Conservation (phyloP, 2,329 filamentous ascomycete genomes). For the Claviceps fusiformis region DNA sequence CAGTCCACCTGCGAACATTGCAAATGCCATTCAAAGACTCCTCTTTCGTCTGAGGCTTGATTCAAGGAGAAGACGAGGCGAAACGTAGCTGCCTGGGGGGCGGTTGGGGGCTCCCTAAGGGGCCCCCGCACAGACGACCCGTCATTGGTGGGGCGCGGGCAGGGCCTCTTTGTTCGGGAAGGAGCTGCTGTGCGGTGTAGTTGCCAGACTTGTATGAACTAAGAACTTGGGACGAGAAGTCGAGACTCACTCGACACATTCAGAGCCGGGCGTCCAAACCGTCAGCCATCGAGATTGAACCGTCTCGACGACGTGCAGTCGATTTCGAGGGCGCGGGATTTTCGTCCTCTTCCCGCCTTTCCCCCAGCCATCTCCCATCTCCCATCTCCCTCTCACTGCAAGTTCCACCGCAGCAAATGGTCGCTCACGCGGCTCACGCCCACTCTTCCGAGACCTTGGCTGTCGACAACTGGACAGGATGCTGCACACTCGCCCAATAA, state of each 20-base stretch:
- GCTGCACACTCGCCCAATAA: no score
- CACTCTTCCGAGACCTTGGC: no score
- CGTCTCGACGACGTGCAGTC: no score
- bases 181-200: background rate
- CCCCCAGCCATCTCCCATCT: no score
- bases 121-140: background rate
- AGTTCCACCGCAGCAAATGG: background rate
- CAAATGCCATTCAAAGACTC: background rate
- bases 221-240: no score
- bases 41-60: background rate
- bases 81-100: conserved; percentile 5
- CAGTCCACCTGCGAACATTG: background rate
- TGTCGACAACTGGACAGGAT: no score
- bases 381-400: background rate
- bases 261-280: no score
- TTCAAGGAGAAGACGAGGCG: conserved; percentile 5
- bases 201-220: no score
- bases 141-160: background rate
- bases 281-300: no score
- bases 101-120: no score
- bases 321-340: background rate
- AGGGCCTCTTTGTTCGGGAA: background rate
- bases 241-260: no score
- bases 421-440: no score
- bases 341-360: background rate